These are phyloP conservation scores for Rugonectria rugulosa DNA, from an alignment of 2,329 filamentous ascomycete species.

Conservation along the genomic window DNA sequence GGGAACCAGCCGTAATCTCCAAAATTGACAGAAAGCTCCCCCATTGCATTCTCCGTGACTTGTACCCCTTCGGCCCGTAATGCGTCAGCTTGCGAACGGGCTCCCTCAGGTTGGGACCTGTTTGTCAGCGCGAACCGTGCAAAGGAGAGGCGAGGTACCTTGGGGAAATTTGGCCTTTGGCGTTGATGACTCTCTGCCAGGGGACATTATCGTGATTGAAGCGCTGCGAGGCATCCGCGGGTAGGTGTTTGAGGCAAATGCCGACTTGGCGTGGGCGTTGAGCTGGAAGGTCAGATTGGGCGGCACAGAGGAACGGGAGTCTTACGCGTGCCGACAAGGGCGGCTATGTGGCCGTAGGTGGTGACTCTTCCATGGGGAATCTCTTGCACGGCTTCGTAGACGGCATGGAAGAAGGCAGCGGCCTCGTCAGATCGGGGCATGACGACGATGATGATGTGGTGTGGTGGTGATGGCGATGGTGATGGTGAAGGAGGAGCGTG, in stretches of 20 bases:
- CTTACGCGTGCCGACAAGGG: conserved; percentile 75
- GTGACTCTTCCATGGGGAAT: conserved; percentile 86
- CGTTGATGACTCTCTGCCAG: conserved; percentile 93
- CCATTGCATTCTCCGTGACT: conserved; percentile 57
- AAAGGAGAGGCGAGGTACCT: conserved; percentile 58
- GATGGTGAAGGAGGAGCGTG: no score
- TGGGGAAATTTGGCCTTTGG: conserved; percentile 85
- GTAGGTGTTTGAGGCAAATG: conserved; percentile 86
- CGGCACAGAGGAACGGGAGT: conserved; percentile 19
- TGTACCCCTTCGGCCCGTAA: conserved; percentile 61
- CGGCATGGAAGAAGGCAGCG: conserved; percentile 75
- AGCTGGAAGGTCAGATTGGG: conserved; percentile 51
- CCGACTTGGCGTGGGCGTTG: conserved; percentile 85
- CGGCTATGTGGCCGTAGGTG: conserved; percentile 83
- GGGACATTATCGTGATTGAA: conserved; percentile 85
- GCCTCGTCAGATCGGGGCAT: conserved; percentile 81
- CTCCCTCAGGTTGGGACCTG: conserved; percentile 58
- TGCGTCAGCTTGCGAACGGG: conserved; percentile 58
- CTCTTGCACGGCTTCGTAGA: conserved; percentile 85
- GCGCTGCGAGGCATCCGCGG: conserved; percentile 56
- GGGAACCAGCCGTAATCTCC: conserved; percentile 65
- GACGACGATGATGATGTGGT: no score
- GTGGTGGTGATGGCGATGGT: conserved; percentile 3
- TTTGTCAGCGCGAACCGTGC: neutral
- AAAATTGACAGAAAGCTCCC: conserved; percentile 61